Base-by-base conservation (phyloP, 306 rosid genomes). In the Quillaja saponaria region DNA sequence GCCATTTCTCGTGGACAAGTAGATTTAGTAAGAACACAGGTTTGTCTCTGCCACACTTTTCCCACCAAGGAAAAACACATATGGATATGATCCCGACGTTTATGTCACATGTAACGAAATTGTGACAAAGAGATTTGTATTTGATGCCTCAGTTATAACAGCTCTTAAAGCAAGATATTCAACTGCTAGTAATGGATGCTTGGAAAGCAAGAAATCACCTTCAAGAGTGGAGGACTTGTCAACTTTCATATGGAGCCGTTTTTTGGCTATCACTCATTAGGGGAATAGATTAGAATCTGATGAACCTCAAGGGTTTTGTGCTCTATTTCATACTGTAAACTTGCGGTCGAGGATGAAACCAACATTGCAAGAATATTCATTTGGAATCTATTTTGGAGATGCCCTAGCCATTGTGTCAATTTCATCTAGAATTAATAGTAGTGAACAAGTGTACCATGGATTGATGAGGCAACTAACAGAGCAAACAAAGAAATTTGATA, bases 151-250 rank as follows among this genome's bases (percentile, higher is more conserved):
- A 0, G 55, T 8, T 46, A 53, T 82, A 44, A 92, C 82, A 48
- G 54, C 65, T 49, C 74, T 85, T 4, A 62, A 69, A 17, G 58
- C 60, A 25, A 77, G 58, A 56, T 84, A 25, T n/a, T n/a, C n/a
- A n/a, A n/a, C n/a, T 25, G 31, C 31, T 25, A 4, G 4, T 25
- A 25, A 25, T 25, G 74, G 28, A 25, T 4, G 21, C 37, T 4
- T 15, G 17, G 13, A 10, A 2, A 28, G 3, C 31, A 55, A 71
- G 53, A 58, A 47, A 19, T 75, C 15, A 0, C 82, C 88, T 1
- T 85, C 89, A 0, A 63, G 96, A 13, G 76, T 85, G 2, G 90
- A 85, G 49, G 85, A 79, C 13, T 55, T 85, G 4, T 69, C 87
- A 1, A 59, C 84, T 20, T 88, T 88, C 74, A 66, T 88, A 55